Evolutionary conservation across 208 protist genomes (phyloP).

Genomic region (Leishmania turanica): DNA sequence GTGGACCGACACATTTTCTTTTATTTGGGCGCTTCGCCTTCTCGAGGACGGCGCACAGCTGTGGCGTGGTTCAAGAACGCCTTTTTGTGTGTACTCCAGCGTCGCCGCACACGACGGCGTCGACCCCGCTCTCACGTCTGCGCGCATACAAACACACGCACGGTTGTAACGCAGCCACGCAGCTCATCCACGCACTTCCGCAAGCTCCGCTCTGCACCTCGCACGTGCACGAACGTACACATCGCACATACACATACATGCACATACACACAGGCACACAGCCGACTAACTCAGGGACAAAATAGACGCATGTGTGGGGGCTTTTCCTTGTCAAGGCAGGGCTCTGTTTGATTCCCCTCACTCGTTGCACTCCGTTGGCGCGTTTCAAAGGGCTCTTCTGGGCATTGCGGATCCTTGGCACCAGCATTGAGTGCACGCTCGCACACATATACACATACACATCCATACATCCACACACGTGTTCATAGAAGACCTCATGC

Average conservation of each 20-base stretch:
- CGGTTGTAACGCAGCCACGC: neutral
- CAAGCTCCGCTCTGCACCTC: neutral
- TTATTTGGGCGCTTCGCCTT: neutral
- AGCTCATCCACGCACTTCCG: conserved; percentile 1
- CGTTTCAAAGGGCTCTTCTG: neutral
- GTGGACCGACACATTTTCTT: neutral
- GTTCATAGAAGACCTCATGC: conserved; percentile 5
- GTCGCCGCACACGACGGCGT: neutral
- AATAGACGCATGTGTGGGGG: neutral
- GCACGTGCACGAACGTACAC: too few species aligned
- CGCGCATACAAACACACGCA: neutral
- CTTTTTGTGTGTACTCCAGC: neutral
- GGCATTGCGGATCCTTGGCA: neutral
- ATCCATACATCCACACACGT: neutral
- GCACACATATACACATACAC: neutral
- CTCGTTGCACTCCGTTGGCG: neutral
- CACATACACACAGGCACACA: neutral
- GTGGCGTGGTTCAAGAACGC: neutral
- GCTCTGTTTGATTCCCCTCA: neutral
- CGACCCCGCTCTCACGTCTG: neutral
- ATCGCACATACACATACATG: neutral
- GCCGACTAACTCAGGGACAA: neutral
- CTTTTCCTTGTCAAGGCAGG: neutral
- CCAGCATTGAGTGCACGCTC: neutral
- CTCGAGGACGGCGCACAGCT: neutral